A percentile compares a stretch with the other conserved stretches of the same genome.
Evolutionary conservation across 768 basidiomycete species (phyloP).

Genomic region (Lactifluus hygrophoroides): DNA sequence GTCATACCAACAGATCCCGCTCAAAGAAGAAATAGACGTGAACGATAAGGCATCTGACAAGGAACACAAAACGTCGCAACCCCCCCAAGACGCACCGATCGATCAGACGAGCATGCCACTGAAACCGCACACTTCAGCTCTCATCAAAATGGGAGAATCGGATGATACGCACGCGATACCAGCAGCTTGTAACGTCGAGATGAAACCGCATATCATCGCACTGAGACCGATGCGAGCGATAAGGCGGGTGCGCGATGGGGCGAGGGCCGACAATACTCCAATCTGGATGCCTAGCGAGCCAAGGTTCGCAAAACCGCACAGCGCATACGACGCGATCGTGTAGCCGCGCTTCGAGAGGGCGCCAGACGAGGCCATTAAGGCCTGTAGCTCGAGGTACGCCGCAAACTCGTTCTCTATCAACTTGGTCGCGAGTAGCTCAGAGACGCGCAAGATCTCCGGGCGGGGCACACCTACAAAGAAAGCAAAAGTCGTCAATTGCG

Average conservation of each 20-base stretch:
- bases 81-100: too few relatives aligned
- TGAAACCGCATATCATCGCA: slow-evolving; percentile 64
- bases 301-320: slow-evolving; percentile 88
- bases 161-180: slow-evolving; percentile 43
- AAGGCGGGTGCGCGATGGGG: slow-evolving; percentile 56
- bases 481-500: not conserved
- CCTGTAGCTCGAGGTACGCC: slow-evolving; percentile 54
- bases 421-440: slow-evolving; percentile 78
- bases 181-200: slow-evolving; percentile 54
- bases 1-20: too few relatives aligned
- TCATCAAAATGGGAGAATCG: not conserved
- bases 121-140: not conserved
- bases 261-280: slow-evolving; percentile 62
- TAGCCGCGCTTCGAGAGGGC: slow-evolving; percentile 66
- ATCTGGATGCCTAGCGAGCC: slow-evolving; percentile 83
- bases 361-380: slow-evolving; percentile 34
- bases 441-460: slow-evolving; percentile 70
- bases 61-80: too few relatives aligned
- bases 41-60: too few relatives aligned
- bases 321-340: slow-evolving; percentile 78
- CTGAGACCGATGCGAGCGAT: slow-evolving; percentile 65
- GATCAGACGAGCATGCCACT: slow-evolving; percentile 29
- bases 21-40: too few relatives aligned
- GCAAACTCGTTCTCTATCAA: slow-evolving; percentile 83
- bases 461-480: slow-evolving; percentile 56